Percentiles rank a stretch among this genome's conserved stretches.
phyloP scores from a whole-genome alignment of 1,139 yeast species.

The Meyerozyma guilliermondii region DNA sequence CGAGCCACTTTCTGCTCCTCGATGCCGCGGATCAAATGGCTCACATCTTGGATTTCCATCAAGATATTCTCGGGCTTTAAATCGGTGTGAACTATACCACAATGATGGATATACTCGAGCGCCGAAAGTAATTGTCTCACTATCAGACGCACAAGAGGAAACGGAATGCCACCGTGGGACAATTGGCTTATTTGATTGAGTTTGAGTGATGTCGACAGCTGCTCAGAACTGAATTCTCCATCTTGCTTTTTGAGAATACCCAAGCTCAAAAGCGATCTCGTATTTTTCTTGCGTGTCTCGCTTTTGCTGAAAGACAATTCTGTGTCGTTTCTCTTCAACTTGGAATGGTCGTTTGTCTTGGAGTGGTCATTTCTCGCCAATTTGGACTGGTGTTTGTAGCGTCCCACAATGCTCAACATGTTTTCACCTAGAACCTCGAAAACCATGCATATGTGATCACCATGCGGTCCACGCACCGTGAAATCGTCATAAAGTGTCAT shows the following conservation, averaged over 20 bases:
- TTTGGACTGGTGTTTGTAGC: conserved; percentile 35
- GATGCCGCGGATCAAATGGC: conserved; percentile 54
- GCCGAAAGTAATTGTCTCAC: conserved; percentile 74
- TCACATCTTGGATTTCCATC: conserved; percentile 74
- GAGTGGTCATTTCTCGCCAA: background rate
- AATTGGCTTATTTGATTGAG: background rate
- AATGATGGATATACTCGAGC: conserved; percentile 74
- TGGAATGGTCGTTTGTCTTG: too few relatives aligned
- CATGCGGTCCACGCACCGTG: conserved; percentile 67
- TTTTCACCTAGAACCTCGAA: conserved; percentile 87
- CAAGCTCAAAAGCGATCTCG: conserved; percentile 22
- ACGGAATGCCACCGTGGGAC: conserved; percentile 58
- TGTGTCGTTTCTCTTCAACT: conserved; percentile 4
- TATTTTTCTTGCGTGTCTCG: conserved; percentile 13
- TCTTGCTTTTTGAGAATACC: conserved; percentile 13
- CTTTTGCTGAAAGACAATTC: background rate
- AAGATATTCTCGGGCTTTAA: conserved; percentile 87
- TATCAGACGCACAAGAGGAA: conserved; percentile 71
- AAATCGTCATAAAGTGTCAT: conserved; percentile 64
- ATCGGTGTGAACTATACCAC: conserved; percentile 92
- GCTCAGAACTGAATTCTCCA: background rate
- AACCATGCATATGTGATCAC: conserved; percentile 78
- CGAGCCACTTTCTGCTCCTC: conserved; percentile 31
- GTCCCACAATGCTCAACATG: conserved; percentile 61
- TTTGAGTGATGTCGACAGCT: background rate